Evolutionary conservation across 73 alveolate genomes (phyloP), one percentile per base, ranked within the genome.

Genomic region (Blepharisma japonicum): DNA sequence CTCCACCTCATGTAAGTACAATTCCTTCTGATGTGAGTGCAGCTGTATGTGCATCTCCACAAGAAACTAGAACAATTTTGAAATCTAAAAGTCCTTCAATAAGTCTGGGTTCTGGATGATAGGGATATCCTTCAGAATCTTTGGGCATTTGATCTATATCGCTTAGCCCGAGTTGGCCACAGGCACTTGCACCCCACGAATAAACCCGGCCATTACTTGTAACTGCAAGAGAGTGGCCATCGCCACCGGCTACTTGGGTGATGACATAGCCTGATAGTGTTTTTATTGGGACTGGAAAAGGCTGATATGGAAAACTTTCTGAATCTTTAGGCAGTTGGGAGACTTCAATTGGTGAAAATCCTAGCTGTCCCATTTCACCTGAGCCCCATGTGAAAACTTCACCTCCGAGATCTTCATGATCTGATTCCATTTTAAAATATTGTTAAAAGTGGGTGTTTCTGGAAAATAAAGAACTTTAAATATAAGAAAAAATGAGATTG

Each of bases 351-450:
- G 82, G 85, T 25, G 86, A 82, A 82, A 89, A 84, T 7, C 99
- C 99, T 46, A 96, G 89, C 82, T 96, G 98, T 0, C 99, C 99
- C 92, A 96, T 96, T 83, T 96, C 99, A 39, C 98, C 95, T 6
- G 95, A 84, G 27, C 99, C 99, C 99, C 99, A 94, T 18, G 98
- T 90, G 83, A 87, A 94, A 27, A 96, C 94, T 78, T 95, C 92
- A 9, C 98, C 97, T 51, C 86, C 89, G 5, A 61, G 42, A 32
- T 32, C 42, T 32, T 32, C 42, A 32, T 32, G 42, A 32, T 32
- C 42, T 32, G 42, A 32, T 32, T 32, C 42, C 42, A 32, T 32
- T 32, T 32, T 32, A 32, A 32, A 32, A 32, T 32, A 32, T 32
- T 32, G 42, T 32, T 32, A 32, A 32, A 32, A 32, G 42, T 32